Base-by-base conservation (phyloP, 2,329 filamentous ascomycete genomes). In the Metarhizium brunneum region DNA sequence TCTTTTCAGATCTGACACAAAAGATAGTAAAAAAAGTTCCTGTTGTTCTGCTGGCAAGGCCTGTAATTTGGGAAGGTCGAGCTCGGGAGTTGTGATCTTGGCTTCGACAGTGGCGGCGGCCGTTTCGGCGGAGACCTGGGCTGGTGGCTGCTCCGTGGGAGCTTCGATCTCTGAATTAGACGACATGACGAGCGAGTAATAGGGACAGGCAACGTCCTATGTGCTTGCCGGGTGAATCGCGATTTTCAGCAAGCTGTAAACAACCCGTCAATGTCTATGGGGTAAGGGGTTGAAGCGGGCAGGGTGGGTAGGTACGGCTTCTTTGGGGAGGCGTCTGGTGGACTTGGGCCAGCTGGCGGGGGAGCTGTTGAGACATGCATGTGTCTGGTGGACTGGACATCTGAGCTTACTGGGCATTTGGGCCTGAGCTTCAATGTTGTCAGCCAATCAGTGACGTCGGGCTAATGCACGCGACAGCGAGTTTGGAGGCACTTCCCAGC, bases 31-130 rank as follows among this genome's bases (percentile, higher is more conserved):
- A 71, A 94, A 95, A 13, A 99, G 83, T 66, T 96, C 92, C 73
- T 99, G 94, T 71, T 99, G 94, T 74, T 99, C 94, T 54, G 89
- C 84, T 47, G 92, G 90, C 50, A 97, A 83, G 53, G 88, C 81
- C 71, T 96, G 87, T 50, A 99, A 85, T 78, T 96, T 96, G 65
- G 85, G 76, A 63, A 96, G 75, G 68, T 99, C 92, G 69, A 99
- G 88, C 76, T 96, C 88, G 52, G 86, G 86, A 66, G 83, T 86
- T 58, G 76, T 71, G 61, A 71, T 75, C 59, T 72, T 72, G 57
- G 73, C 63, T 62, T 71, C 63, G 58, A 68, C 63, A 61, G 70
- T 14, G 58, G 58, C 18, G 52, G 55, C n/a, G 58, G 51, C 47
- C 56, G 50, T 50, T 45, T 55, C 59, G 53, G 54, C 52, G 35